Percentiles rank a stretch among this genome's conserved stretches.
These are phyloP conservation scores for Neurospora terricola DNA, from an alignment of 495 filamentous ascomycete genomes.

Conservation along the genomic window DNA sequence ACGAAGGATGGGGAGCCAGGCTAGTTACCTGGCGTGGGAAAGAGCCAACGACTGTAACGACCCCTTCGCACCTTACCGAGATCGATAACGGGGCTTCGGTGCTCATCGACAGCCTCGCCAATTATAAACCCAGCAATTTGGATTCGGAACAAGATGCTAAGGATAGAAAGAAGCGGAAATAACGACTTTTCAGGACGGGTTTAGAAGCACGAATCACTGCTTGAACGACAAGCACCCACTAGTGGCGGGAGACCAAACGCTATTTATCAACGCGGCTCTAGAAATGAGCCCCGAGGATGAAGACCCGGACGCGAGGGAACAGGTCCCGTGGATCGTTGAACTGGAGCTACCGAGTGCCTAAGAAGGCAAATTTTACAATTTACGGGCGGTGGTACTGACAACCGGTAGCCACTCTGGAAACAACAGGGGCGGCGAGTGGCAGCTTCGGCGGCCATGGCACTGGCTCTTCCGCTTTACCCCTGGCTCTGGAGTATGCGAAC, in stretches of 20 bases:
- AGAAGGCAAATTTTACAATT: no score
- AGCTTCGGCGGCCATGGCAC: no score
- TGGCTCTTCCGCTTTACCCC: no score
- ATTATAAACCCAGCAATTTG: conserved; percentile 7
- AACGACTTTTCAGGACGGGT: conserved; percentile 2
- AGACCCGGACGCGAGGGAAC: conserved; percentile 31
- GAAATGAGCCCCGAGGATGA: background rate
- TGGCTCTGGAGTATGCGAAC: no score
- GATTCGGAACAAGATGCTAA: conserved; percentile 3
- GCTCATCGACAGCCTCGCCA: conserved; percentile 35
- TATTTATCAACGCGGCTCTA: conserved; percentile 67
- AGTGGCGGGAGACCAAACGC: conserved; percentile 44
- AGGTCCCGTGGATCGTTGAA: conserved; percentile 57
- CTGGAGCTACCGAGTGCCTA: conserved; percentile 38
- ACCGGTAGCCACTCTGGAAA: no score
- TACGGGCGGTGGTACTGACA: no score
- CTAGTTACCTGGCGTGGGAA: conserved; percentile 43
- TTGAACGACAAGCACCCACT: conserved; percentile 27
- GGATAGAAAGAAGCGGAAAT: conserved; percentile 4
- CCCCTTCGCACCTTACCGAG: conserved; percentile 26
- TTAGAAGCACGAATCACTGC: conserved; percentile 22
- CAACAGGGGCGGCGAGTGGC: no score
- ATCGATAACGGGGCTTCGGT: conserved; percentile 33
- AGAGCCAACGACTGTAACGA: conserved; percentile 15
- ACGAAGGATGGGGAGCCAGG: conserved; percentile 64